Conservation (phyloP, 2,329 filamentous ascomycete species). For the Aspergillus fumigatiaffinis region DNA sequence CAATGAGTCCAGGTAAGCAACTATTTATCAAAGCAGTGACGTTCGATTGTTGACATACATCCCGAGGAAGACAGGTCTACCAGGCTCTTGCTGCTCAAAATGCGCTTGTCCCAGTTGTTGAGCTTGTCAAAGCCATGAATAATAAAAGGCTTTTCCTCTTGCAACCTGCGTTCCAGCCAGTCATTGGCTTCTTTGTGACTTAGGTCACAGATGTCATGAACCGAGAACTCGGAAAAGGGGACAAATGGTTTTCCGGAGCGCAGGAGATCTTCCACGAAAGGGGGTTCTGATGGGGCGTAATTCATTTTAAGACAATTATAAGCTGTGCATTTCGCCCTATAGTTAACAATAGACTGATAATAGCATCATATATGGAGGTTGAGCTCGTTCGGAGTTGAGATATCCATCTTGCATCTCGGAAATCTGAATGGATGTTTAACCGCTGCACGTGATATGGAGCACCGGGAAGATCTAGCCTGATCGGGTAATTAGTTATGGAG, state of each 20-base stretch:
- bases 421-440: not conserved
- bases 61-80: slow-evolving; percentile 31
- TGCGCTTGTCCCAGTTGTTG: slow-evolving; percentile 22
- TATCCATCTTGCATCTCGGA: not conserved
- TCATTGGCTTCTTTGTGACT: slow-evolving; percentile 7
- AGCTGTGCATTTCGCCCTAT: not conserved
- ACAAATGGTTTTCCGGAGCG: slow-evolving; percentile 12
- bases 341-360: not conserved
- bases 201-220: slow-evolving; percentile 5
- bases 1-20: slow-evolving; percentile 1
- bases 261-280: slow-evolving; percentile 10
- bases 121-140: slow-evolving; percentile 31
- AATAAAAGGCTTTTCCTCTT: slow-evolving; percentile 31
- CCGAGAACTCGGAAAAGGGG: slow-evolving; percentile 19
- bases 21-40: not conserved
- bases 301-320: slow-evolving; percentile 3
- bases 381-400: not conserved
- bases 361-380: not conserved
- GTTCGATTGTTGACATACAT: slow-evolving; percentile 14
- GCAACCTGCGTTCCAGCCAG: slow-evolving; percentile 28
- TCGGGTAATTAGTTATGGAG: not conserved
- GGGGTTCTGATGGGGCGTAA: not conserved
- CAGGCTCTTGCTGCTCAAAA: slow-evolving; percentile 29
- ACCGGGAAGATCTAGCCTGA: not conserved
- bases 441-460: not conserved